phyloP scores from a whole-genome alignment of 2,329 filamentous ascomycete species.

The Diaporthe ilicicola region DNA sequence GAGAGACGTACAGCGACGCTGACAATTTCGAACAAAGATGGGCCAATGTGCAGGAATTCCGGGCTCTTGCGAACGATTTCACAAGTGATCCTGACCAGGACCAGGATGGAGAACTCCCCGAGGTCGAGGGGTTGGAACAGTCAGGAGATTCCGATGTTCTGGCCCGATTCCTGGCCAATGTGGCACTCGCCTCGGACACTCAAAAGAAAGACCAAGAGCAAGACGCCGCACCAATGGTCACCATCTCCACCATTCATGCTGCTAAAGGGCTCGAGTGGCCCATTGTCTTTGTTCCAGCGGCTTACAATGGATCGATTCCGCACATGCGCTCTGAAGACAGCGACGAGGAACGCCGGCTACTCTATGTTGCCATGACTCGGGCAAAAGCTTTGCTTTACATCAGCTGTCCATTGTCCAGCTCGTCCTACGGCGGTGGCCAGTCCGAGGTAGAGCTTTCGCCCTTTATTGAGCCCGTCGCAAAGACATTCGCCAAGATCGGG shows the following conservation, averaged over 20 bases:
- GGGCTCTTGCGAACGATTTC: constrained; percentile 81
- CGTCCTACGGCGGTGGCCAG: constrained; percentile 60
- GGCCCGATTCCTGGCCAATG: constrained; percentile 86
- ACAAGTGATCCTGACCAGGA: constrained; percentile 51
- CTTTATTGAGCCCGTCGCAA: constrained; percentile 71
- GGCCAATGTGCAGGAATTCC: constrained; percentile 90
- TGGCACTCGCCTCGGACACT: constrained; percentile 83
- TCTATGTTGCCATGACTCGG: constrained; percentile 97
- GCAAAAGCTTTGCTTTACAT: constrained; percentile 88
- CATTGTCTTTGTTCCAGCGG: constrained; percentile 89
- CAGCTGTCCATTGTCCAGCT: constrained; percentile 77
- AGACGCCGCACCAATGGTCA: constrained; percentile 71
- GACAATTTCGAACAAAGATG: constrained; percentile 82
- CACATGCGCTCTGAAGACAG: constrained; percentile 86
- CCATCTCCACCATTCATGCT: constrained; percentile 95
- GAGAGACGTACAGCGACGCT: constrained; percentile 72
- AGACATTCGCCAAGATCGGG: constrained; percentile 66
- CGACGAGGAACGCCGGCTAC: constrained; percentile 85
- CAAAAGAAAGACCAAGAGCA: constrained; percentile 69
- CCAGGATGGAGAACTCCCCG: constrained; percentile 67
- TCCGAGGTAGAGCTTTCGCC: constrained; percentile 70
- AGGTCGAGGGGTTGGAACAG: constrained; percentile 77
- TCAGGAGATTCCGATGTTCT: constrained; percentile 70
- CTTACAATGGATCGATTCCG: constrained; percentile 90
- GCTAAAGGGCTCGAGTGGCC: constrained; percentile 98